A percentile compares a stretch with the other conserved stretches of the same genome.
phyloP scores from a whole-genome alignment of 208 protist species.

The Acanthamoeba lugdunensis region DNA sequence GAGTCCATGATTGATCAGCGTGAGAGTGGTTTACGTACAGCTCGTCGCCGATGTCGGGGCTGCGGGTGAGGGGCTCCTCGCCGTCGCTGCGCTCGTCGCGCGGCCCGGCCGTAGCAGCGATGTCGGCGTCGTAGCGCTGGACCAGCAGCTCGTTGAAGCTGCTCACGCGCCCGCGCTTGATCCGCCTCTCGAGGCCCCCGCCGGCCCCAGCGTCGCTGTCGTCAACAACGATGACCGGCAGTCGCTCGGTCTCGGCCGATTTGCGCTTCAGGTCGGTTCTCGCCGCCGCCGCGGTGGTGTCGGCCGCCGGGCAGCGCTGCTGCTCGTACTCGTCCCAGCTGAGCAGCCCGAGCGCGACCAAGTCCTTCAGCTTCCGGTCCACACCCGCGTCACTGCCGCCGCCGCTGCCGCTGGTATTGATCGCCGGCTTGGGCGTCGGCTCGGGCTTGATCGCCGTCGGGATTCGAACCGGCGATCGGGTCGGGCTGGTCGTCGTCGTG shows the following conservation, averaged over 20 bases:
- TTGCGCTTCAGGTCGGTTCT: not conserved
- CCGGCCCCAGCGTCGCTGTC: not conserved
- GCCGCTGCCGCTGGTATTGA: too few relatives aligned
- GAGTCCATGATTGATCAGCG: too few relatives aligned
- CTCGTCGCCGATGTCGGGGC: not conserved
- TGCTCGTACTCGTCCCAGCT: constrained; percentile 11
- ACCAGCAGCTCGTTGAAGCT: not conserved
- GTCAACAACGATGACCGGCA: not conserved
- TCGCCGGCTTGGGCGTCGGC: too few relatives aligned
- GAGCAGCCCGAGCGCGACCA: constrained; percentile 13
- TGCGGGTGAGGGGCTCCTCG: too few relatives aligned
- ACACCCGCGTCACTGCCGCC: not conserved
- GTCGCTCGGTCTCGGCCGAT: not conserved
- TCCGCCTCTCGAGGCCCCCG: not conserved
- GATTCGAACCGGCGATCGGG: too few relatives aligned
- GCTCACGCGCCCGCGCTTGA: not conserved
- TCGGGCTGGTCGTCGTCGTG: too few relatives aligned
- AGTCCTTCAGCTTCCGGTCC: not conserved
- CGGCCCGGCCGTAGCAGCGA: too few relatives aligned
- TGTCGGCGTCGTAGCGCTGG: too few relatives aligned
- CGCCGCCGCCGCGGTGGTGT: not conserved
- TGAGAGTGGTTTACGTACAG: not conserved
- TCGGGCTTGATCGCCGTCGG: too few relatives aligned
- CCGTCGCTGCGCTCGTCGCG: too few relatives aligned
- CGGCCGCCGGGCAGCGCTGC: not conserved